Evolutionary conservation across 345 rosid genomes (phyloP), one percentile per base, ranked within the genome.

Genomic region (Arabis hirsuta): DNA sequence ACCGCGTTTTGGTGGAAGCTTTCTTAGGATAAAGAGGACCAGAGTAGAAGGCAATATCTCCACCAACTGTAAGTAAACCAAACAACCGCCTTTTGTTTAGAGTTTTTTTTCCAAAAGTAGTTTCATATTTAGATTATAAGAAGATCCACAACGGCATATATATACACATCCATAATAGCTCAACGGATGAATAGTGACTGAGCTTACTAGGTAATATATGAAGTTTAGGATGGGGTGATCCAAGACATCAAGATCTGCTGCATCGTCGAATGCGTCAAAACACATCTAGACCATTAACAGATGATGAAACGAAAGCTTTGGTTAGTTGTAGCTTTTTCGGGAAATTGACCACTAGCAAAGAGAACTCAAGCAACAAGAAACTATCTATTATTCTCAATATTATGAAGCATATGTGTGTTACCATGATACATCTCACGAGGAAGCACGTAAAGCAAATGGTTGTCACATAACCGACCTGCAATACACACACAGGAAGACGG

Each of bases 381-480:
- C 29, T 6, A n/a, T 29, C 55, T 42, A 52, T 0, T 51, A 14
- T 39, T 41, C 14, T 32, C 55, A 44, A 19, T 52, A 42, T 4
- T 38, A n/a, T 19, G 46, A 70, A 45, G 47, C 7, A 39, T 42
- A 24, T 65, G 14, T 36, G 31, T 46, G 7, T 76, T 77, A 91
- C 97, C 87, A 83, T 78, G 53, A 87, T 38, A 69, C 91, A 87
- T 84, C 97, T 84, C 70, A 89, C 73, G 81, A 91, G 73, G 88
- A 89, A 91, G 76, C 97, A 89, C 32, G 84, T 69, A 76, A 84
- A 89, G 73, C 93, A 89, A 57, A 87, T 83, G 52, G 73, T 84
- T 1, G 96, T 87, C 70, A 91, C 93, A 22, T 71, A 87, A 57
- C 97, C 90, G 19, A 89, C 97, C 96, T 91, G 90, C 71, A 59